These are phyloP conservation scores for Heterobasidion parviporum DNA, from an alignment of 1,284 basidiomycete species.

Conservation along the genomic window DNA sequence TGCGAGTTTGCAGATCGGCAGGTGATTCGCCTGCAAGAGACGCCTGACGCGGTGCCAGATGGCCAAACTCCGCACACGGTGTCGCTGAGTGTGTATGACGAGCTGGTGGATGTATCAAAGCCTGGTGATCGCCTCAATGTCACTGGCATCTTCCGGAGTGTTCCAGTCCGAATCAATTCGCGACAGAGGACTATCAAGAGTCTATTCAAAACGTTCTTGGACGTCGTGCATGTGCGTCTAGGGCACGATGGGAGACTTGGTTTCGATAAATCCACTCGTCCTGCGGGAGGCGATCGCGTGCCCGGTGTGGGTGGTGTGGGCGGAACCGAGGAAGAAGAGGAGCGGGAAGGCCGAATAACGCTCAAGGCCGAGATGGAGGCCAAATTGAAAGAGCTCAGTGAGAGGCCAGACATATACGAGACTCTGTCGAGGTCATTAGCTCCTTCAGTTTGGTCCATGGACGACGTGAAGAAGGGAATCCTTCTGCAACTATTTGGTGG, in stretches of 20 bases:
- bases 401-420: slow-evolving; percentile 81
- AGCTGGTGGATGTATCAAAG: slow-evolving; percentile 91
- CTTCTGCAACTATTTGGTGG: slow-evolving; percentile 94
- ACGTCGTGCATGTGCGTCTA: slow-evolving; percentile 88
- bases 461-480: slow-evolving; percentile 98
- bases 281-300: slow-evolving; percentile 57
- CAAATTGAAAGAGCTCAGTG: slow-evolving; percentile 63
- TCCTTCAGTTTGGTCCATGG: slow-evolving; percentile 96
- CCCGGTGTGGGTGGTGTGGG: slow-evolving; percentile 83
- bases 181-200: slow-evolving; percentile 89
- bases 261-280: slow-evolving; percentile 75
- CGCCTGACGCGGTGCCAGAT: slow-evolving; percentile 95
- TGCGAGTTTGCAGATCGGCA: slow-evolving; percentile 95
- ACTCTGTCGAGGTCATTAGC: slow-evolving; percentile 81
- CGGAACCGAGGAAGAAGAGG: slow-evolving; percentile 56
- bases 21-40: slow-evolving; percentile 93
- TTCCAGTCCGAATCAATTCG: slow-evolving; percentile 91
- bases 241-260: slow-evolving; percentile 68
- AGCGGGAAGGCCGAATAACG: slow-evolving; percentile 37
- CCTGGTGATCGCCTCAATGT: slow-evolving; percentile 91
- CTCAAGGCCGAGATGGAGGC: slow-evolving; percentile 51
- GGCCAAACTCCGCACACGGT: slow-evolving; percentile 98
- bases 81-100: slow-evolving; percentile 93
- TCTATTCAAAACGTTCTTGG: slow-evolving; percentile 95
- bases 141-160: slow-evolving; percentile 91